These are phyloP conservation scores for Elaeis guineensis DNA, from an alignment of 176 grass and related monocot genomes.

Conservation along the genomic window DNA sequence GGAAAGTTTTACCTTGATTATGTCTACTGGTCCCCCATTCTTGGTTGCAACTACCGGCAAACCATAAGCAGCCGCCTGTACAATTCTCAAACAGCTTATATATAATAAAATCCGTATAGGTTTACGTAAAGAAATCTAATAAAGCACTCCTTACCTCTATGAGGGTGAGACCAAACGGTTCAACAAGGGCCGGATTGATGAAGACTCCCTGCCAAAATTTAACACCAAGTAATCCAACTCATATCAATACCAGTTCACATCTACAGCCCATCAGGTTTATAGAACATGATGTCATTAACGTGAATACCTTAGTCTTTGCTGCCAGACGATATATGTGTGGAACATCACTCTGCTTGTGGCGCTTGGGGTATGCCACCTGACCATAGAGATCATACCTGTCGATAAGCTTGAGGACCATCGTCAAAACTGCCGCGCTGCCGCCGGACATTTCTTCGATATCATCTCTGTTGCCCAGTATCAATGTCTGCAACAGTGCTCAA, in stretches of 20 bases:
- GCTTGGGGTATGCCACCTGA: constrained; percentile 91
- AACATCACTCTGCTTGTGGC: constrained; percentile 88
- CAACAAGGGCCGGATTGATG: constrained; percentile 86
- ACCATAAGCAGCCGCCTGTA: constrained; percentile 81
- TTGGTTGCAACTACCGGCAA: constrained; percentile 77
- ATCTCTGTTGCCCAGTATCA: constrained; percentile 88
- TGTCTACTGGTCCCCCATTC: constrained; percentile 96
- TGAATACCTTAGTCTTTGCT: constrained; percentile 71
- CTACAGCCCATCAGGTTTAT: too few species aligned
- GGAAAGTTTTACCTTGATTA: constrained; percentile 48
- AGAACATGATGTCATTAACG: too few species aligned
- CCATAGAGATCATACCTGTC: constrained; percentile 89
- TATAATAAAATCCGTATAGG: too few species aligned
- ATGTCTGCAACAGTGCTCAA: constrained; percentile 31
- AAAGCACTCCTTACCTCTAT: constrained; percentile 45
- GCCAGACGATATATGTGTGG: constrained; percentile 83
- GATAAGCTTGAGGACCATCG: constrained; percentile 72
- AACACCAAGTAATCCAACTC: too few species aligned
- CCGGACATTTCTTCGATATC: constrained; percentile 93
- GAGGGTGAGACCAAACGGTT: constrained; percentile 87
- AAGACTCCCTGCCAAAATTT: constrained; percentile 59
- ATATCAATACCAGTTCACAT: too few species aligned
- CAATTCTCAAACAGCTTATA: neutral
- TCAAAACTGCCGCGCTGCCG: constrained; percentile 43
- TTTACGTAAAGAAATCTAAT: too few species aligned